Conservation (phyloP, 305 asterid species). For the Euphrasia arctica region DNA sequence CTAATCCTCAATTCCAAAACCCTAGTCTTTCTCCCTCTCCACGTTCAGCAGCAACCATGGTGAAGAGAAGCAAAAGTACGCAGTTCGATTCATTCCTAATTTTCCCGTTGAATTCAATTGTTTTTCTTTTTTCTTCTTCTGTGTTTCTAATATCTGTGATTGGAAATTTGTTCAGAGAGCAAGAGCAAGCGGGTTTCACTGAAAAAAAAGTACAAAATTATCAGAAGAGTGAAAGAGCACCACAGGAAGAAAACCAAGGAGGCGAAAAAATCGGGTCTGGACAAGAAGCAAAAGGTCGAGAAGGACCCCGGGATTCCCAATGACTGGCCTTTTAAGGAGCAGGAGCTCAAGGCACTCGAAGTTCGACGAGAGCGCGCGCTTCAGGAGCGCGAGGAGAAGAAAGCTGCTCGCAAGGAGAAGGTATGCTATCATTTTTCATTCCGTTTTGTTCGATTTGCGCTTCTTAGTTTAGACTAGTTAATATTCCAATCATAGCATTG, state of each 20-base stretch:
- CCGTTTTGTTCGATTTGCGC: no score
- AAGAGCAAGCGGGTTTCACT: conserved; percentile 89
- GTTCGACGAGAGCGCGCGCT: conserved; percentile 67
- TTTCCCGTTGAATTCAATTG: no score
- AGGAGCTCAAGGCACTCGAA: conserved; percentile 92
- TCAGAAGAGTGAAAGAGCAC: conserved; percentile 85
- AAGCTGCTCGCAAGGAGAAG: conserved; percentile 91
- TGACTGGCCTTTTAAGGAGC: conserved; percentile 95
- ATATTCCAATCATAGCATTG: no score
- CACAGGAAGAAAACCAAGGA: conserved; percentile 86
- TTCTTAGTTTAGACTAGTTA: no score
- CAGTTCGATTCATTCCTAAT: neutral
- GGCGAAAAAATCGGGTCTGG: conserved; percentile 64
- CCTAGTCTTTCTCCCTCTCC: conserved; percentile 7
- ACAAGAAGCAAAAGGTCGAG: conserved; percentile 61
- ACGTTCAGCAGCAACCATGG: conserved; percentile 28
- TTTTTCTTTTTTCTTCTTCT: neutral
- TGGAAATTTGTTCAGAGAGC: conserved; percentile 52
- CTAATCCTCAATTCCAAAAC: conserved; percentile 8
- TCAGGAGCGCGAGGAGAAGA: conserved; percentile 78
- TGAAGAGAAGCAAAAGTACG: conserved; percentile 49
- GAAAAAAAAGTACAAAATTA: conserved; percentile 80
- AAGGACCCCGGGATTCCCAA: conserved; percentile 94
- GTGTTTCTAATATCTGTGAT: neutral
- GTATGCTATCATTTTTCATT: conserved; percentile 27